phyloP scores from a whole-genome alignment of 1,284 basidiomycete genomes.

The Cryptococcus sp. region DNA sequence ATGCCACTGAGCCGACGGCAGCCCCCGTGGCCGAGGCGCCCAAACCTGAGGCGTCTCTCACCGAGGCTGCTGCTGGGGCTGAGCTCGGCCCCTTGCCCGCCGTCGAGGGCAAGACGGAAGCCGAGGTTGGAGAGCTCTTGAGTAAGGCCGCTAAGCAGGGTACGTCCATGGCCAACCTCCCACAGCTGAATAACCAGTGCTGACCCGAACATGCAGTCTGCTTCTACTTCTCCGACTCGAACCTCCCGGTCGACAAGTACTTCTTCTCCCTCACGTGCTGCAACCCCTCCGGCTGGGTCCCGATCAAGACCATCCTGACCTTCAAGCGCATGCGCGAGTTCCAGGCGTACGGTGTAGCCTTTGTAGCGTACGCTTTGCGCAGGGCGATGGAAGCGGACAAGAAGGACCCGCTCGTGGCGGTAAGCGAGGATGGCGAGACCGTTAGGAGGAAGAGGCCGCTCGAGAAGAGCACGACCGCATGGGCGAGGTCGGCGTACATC shows the following conservation, averaged over 20 bases:
- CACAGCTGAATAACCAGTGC: background rate
- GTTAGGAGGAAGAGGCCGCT: slow-evolving; percentile 70
- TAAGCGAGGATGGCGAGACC: slow-evolving; percentile 64
- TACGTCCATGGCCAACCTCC: slow-evolving; percentile 16
- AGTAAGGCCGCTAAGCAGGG: slow-evolving; percentile 40
- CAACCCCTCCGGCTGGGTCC: slow-evolving; percentile 83
- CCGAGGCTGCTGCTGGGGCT: background rate
- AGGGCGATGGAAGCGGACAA: slow-evolving; percentile 44
- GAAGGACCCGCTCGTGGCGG: slow-evolving; percentile 64
- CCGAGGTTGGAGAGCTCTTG: slow-evolving; percentile 35
- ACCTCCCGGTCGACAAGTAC: slow-evolving; percentile 97
- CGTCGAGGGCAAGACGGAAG: slow-evolving; percentile 35
- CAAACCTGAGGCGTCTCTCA: background rate
- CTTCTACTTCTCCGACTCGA: slow-evolving; percentile 96
- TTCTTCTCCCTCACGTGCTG: slow-evolving; percentile 83
- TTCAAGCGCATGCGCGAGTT: slow-evolving; percentile 95
- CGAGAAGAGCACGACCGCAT: slow-evolving; percentile 61
- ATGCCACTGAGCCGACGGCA: slow-evolving; percentile 1
- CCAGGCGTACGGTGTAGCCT: slow-evolving; percentile 58
- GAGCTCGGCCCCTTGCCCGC: slow-evolving; percentile 25
- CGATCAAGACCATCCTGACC: slow-evolving; percentile 79
- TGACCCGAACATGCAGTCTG: slow-evolving; percentile 61
- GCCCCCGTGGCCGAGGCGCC: slow-evolving; percentile 1
- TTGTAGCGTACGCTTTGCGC: slow-evolving; percentile 65
- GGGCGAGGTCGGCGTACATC: slow-evolving; percentile 77